phyloP scores from a whole-genome alignment of 2,329 filamentous ascomycete genomes.

The Cladophialophora exuberans region DNA sequence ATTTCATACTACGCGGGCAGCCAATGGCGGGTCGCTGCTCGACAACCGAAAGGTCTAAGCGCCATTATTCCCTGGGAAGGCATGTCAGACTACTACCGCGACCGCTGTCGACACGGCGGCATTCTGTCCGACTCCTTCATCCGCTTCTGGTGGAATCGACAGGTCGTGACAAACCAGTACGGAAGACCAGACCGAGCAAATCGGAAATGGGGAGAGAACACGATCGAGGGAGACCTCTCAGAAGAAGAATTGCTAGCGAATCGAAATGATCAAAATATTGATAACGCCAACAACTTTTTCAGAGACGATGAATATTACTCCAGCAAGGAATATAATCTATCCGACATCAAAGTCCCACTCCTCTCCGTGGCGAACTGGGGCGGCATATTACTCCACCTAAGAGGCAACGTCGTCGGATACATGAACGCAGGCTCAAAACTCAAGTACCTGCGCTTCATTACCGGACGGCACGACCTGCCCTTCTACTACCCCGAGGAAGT shows the following conservation, averaged over 20 bases:
- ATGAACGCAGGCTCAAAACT: conserved; percentile 64
- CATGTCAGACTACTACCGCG: conserved; percentile 60
- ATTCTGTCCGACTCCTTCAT: conserved; percentile 65
- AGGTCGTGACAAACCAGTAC: conserved; percentile 69
- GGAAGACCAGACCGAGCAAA: conserved; percentile 56
- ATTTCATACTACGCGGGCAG: conserved; percentile 58
- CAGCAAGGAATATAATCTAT: conserved; percentile 66
- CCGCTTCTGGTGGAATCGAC: conserved; percentile 52
- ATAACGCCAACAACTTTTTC: conserved; percentile 57
- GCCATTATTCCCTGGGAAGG: conserved; percentile 60
- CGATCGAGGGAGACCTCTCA: conserved; percentile 44
- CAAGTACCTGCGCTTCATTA: conserved; percentile 72
- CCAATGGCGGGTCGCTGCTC: conserved; percentile 59
- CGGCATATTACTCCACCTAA: conserved; percentile 68
- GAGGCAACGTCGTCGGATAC: conserved; percentile 69
- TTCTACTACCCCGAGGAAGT: conserved; percentile 74
- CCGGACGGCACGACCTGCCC: conserved; percentile 70
- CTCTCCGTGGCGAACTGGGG: conserved; percentile 73
- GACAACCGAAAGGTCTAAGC: conserved; percentile 54
- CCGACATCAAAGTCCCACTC: conserved; percentile 68
- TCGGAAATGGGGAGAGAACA: conserved; percentile 56
- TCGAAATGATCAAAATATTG: conserved; percentile 46
- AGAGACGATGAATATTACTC: conserved; percentile 67
- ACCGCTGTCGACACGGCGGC: conserved; percentile 64
- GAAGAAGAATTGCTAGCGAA: conserved; percentile 44